Evolutionary conservation across 2,329 filamentous ascomycete species (phyloP), one percentile per base, ranked within the genome.

Genomic region (Drechslerella dactyloides): DNA sequence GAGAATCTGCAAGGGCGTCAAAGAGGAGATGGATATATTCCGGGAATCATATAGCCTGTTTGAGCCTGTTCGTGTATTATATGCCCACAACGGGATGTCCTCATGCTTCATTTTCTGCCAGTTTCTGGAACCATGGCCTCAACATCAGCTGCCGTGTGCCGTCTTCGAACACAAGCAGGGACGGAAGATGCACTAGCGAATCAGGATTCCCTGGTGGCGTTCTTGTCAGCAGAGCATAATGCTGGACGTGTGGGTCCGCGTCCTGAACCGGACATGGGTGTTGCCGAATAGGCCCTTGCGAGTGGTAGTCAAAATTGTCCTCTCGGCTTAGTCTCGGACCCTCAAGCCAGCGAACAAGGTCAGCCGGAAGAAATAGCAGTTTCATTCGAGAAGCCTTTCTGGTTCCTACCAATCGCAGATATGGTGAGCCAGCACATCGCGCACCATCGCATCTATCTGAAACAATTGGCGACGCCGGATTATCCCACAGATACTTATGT

Each of bases 1-100:
- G 68, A 72, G 68, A 72, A 65, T 72, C 54, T 72, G 68, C 68
- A 72, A 48, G 64, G 46, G 57, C 58, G 53, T 68, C 51, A 48
- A 63, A n/a, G n/a, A n/a, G 40, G 35, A 63, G 30, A 42, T 52
- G 50, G 48, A 53, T 61, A 65, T 72, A 72, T 8, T 24, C 24
- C 37, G 54, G 27, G 54, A 21, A 48, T 50, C 54, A 51, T 70
- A 70, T 70, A 70, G 58, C 66, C 66, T 70, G 59, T 63, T 70
- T 21, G 37, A 55, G 54, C 59, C 30, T 53, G 53, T 35, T 17
- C 19, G 24, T 59, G 33, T 55, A 64, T 56, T 37, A 48, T 35
- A 33, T 19, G 50, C 40, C 54, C 59, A 51, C 50, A 21, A 59
- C 46, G 40, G 55, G 54, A 13, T 52, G 24, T 19, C 46, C 17